Conservation (phyloP, 2,329 filamentous ascomycete species). For the Pyricularia grisea region DNA sequence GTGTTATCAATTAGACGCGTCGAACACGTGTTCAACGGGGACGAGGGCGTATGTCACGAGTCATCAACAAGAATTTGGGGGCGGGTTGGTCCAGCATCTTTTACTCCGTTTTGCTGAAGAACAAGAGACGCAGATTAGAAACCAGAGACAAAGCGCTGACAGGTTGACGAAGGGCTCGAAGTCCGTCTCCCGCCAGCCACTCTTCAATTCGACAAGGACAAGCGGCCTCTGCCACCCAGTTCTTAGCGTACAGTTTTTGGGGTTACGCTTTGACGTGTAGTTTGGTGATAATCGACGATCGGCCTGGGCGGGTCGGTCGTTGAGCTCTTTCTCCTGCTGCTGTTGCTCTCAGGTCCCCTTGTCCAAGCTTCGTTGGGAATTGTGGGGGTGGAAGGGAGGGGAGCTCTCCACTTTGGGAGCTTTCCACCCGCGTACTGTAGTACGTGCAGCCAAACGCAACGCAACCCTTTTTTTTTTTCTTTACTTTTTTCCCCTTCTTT, state of each 20-base stretch:
- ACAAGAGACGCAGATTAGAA: neutral
- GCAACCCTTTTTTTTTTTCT: neutral
- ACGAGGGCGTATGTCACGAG: neutral
- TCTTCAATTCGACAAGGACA: neutral
- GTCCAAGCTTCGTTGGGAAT: neutral
- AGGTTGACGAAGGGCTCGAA: neutral
- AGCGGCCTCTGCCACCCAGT: neutral
- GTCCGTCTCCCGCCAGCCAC: neutral
- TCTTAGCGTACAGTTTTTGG: neutral
- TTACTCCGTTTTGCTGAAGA: neutral
- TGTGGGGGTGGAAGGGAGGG: neutral
- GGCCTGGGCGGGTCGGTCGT: neutral
- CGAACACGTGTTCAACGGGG: neutral
- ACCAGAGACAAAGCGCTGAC: neutral
- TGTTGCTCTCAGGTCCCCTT: neutral
- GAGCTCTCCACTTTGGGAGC: neutral
- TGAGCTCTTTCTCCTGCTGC: too few relatives aligned
- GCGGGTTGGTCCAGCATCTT: neutral
- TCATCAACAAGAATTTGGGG: neutral
- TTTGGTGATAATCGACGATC: neutral
- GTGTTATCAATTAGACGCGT: neutral
- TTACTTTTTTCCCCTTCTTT: too few relatives aligned
- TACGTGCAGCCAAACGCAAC: neutral
- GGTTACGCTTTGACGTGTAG: neutral
- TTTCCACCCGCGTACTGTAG: neutral